phyloP scores from a whole-genome alignment of 1,284 basidiomycete species.

The Pascua guehoae region DNA sequence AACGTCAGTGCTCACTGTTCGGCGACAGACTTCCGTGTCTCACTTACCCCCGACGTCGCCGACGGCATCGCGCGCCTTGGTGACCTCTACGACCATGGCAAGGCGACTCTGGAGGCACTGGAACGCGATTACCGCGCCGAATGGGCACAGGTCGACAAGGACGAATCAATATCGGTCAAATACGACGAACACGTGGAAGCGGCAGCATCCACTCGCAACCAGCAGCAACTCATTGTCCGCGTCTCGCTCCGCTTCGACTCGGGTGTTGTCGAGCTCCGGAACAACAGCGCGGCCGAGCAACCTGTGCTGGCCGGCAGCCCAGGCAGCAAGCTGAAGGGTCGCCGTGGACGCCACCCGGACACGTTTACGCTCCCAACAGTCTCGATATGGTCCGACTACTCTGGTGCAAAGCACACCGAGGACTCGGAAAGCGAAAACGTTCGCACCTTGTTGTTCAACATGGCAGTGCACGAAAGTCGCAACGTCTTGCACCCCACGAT shows the following conservation, averaged over 20 bases:
- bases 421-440: conserved; percentile 10
- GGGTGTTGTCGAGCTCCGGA: conserved; percentile 53
- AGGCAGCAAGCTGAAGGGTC: too few species aligned
- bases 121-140: conserved; percentile 50
- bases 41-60: conserved; percentile 76
- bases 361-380: conserved; percentile 63
- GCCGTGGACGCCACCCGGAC: conserved; percentile 29
- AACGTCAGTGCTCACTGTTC: conserved; percentile 65
- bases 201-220: not conserved
- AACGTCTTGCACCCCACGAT: conserved; percentile 76
- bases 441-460: conserved; percentile 20
- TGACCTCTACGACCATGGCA: conserved; percentile 79
- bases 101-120: conserved; percentile 67
- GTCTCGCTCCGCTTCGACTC: conserved; percentile 74
- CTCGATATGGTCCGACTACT: conserved; percentile 70
- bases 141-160: conserved; percentile 19
- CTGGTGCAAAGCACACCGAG: conserved; percentile 11
- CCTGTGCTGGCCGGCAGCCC: conserved; percentile 2
- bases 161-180: conserved; percentile 21
- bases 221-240: conserved; percentile 55
- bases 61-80: conserved; percentile 73
- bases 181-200: conserved; percentile 23
- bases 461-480: conserved; percentile 75
- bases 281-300: not conserved
- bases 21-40: conserved; percentile 80